phyloP scores from a whole-genome alignment of 169 alveolate genomes.

The Eimeria acervulina region DNA sequence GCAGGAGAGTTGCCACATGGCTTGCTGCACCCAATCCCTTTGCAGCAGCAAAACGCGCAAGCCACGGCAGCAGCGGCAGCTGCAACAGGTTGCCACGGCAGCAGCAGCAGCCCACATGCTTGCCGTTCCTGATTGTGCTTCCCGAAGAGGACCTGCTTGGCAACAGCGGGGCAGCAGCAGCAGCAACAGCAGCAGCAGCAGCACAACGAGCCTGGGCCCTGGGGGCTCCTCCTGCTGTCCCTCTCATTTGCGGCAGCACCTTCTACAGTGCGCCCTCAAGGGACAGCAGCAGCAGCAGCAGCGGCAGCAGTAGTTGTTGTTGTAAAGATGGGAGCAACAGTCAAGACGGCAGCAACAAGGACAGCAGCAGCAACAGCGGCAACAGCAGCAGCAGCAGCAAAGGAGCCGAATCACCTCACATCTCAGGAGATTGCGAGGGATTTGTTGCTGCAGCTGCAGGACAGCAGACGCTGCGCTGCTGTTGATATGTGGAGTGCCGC shows the following conservation, averaged over 20 bases:
- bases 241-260: not conserved
- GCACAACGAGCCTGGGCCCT: not conserved
- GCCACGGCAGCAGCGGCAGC: conserved; percentile 3
- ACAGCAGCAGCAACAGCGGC: conserved; percentile 22
- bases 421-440: not conserved
- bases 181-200: conserved; percentile 31
- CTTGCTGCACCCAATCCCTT: conserved; percentile 14
- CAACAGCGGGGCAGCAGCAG: conserved; percentile 40
- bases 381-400: conserved; percentile 5
- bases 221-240: conserved; percentile 10
- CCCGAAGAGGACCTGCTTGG: conserved; percentile 31
- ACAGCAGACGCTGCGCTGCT: not conserved
- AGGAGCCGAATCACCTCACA: not conserved
- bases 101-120: not conserved
- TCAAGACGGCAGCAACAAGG: not conserved
- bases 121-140: not conserved
- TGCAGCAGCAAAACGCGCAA: not conserved
- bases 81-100: not conserved
- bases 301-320: too few species aligned
- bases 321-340: not conserved
- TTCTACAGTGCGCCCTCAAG: conserved; percentile 36
- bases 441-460: not conserved
- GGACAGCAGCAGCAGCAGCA: not conserved
- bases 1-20: conserved; percentile 50
- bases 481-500: not conserved